Conservation (phyloP, 192 early-diverging fungal species). For the Entomortierella lignicola region DNA sequence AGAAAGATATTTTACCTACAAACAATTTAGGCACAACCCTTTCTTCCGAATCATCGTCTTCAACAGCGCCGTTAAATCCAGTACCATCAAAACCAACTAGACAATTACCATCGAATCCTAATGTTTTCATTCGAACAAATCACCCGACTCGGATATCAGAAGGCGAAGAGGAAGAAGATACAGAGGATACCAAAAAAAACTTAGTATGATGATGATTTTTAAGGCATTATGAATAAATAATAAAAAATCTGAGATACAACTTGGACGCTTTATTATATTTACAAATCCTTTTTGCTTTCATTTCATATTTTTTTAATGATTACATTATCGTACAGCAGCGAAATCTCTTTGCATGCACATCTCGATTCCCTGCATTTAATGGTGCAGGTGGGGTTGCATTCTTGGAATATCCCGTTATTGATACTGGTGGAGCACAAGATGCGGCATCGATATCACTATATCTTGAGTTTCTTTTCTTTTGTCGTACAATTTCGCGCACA, state of each 20-base stretch:
- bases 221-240: not conserved
- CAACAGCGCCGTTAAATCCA: not conserved
- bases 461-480: not conserved
- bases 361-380: not conserved
- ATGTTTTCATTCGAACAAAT: constrained; percentile 29
- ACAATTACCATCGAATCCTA: not conserved
- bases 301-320: not conserved
- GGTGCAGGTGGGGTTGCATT: constrained; percentile 7
- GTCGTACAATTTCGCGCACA: constrained; percentile 28
- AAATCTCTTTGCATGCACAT: constrained; percentile 1
- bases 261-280: not conserved
- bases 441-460: not conserved
- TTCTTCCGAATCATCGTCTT: not conserved
- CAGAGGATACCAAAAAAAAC: constrained; percentile 16
- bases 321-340: constrained; percentile 32
- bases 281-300: not conserved
- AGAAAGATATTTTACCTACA: not conserved
- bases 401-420: constrained; percentile 11
- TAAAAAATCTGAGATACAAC: too few species aligned
- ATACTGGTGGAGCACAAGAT: not conserved
- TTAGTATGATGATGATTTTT: not conserved
- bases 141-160: constrained; percentile 50
- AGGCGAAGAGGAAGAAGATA: constrained; percentile 47
- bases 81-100: not conserved
- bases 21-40: not conserved